Conservation (phyloP, 2,329 filamentous ascomycete genomes). For the Xylaria sp. region DNA sequence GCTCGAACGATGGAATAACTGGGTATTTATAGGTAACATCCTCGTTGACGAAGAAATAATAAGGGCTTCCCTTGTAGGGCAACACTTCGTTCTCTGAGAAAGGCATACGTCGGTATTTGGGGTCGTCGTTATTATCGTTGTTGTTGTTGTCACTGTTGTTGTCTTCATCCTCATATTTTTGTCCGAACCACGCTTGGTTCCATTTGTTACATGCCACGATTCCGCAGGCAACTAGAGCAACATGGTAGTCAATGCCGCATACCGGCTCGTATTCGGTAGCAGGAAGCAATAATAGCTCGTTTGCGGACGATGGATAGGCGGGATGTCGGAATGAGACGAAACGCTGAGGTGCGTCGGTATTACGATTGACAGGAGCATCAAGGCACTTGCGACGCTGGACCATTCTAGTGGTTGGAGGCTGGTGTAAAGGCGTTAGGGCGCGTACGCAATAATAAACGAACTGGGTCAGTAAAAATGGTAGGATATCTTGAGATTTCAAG, state of each 20-base stretch:
- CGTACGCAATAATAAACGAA: too few relatives aligned
- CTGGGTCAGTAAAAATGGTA: too few relatives aligned
- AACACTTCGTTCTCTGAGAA: neutral
- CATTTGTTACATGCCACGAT: conserved; percentile 7
- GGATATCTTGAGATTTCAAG: too few relatives aligned
- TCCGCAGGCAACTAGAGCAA: neutral
- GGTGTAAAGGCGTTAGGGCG: too few relatives aligned
- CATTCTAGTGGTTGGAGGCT: too few relatives aligned
- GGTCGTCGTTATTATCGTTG: too few relatives aligned
- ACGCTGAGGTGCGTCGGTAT: neutral
- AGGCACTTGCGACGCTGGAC: neutral
- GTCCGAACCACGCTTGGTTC: conserved; percentile 1
- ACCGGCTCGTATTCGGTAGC: neutral
- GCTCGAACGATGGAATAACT: neutral
- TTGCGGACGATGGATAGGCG: neutral
- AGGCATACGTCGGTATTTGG: neutral
- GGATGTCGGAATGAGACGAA: conserved; percentile 2
- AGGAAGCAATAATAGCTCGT: neutral
- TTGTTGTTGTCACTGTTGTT: neutral
- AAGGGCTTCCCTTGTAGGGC: conserved; percentile 1
- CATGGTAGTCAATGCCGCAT: neutral
- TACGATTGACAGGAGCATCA: neutral
- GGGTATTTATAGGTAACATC: neutral
- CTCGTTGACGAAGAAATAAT: conserved; percentile 7
- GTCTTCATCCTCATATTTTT: neutral